Base-by-base conservation (phyloP, 768 basidiomycete genomes). In the Mycena leptocephala region DNA sequence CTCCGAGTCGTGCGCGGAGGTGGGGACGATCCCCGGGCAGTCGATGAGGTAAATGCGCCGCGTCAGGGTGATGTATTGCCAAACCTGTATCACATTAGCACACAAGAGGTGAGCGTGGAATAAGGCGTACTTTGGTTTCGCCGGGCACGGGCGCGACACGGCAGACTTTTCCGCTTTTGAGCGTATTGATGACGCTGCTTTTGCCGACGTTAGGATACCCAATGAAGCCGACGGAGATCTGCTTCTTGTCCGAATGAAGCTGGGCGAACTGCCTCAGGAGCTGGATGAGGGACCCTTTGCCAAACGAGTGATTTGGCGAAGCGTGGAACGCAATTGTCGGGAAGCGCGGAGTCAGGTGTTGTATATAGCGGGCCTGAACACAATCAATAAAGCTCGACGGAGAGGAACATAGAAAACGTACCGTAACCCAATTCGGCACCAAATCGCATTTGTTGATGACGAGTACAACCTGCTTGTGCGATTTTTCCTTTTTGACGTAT, bases 131-230 rank as follows among this genome's bases (percentile, higher is more conserved):
- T 87, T 99, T 99, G 56, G 98, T 99, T 89, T 99, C 98, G 79
- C 98, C 98, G 3, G 98, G 98, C 14, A 99, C 91, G 10, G 98
- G 98, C 14, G 98, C 98, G 73, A 99, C 97, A 18, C 92, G 92
- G 89, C 98, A 99, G 79, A 99, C 98, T 84, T 98, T 98, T 85
- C 96, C 94, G 86, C 95, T 96, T 90, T 99, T 99, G 76, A 99
- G 91, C 43, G 98, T 99, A 87, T 99, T 99, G 86, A 99, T 99
- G 74, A 99, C 96, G 83, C 94, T 95, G 78, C 95, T 96, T 87
- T 99, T 99, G 20, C 98, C 98, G 75, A 98, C 97, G 83, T 99
- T 99, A 10, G 98, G 98, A 85, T 99, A 99, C 63, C 98, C 98
- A 79, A 99, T 92, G 83, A 99, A 96, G 18, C 98, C 98, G 78